Evolutionary conservation across 352 stramenopile species (phyloP), one percentile per base, ranked within the genome.

Genomic region (Plasmopara muralis): DNA sequence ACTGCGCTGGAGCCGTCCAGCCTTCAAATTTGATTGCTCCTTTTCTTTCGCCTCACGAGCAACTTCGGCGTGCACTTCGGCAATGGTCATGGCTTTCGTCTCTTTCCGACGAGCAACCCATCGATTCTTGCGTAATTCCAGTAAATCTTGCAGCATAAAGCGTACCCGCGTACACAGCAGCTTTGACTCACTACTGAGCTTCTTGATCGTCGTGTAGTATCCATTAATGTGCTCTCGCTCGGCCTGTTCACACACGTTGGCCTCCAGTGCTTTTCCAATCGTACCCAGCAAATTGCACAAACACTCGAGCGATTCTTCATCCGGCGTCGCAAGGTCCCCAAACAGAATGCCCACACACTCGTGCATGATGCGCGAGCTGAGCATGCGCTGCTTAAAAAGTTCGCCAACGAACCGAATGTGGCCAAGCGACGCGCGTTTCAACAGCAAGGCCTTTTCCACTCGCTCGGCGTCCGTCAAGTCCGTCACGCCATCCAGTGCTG

Each of bases 381-480:
- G 85, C 62, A 98, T 85, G 54, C 91, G 88, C 52, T 95, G 74
- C 66, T 97, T 97, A 73, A 97, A 98, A 4, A 98, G 68, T 71
- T 98, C 95, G 20, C 95, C 95, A 37, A 98, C 93, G 60, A 98
- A 98, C 25, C 93, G 83, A 70, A 98, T 98, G 63, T 98, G 92
- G 15, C 94, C 92, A 9, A 98, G 53, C 37, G 77, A 84, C 34
- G 66, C 72, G 33, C 81, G 79, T 68, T 94, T 94, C 18, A 91
- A 66, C 34, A 92, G 58, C 30, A 92, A 64, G 58, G 88, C 74
- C 56, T 91, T 94, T 56, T 95, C 83, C 0, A 53, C 62, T 25
- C 79, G 66, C 18, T 70, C 76, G 1, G 83, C 79, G 0, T 76
- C 59, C 0, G 62, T 50, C 9, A 85, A 54, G 5, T 76, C 67